phyloP scores from a whole-genome alignment of 2,329 filamentous ascomycete genomes.

The Rhynchosporium secalis region DNA sequence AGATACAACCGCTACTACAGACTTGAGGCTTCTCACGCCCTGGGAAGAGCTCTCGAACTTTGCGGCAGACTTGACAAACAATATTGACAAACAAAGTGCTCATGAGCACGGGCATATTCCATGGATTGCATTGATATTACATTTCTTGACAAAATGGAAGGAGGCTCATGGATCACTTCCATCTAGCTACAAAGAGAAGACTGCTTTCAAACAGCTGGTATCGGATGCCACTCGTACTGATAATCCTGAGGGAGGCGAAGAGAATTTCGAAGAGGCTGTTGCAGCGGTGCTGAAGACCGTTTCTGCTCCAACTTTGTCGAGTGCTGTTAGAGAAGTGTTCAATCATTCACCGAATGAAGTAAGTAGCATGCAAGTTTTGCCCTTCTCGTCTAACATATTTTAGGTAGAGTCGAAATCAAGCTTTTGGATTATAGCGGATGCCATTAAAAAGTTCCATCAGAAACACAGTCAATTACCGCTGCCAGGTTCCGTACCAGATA shows the following conservation, averaged over 20 bases:
- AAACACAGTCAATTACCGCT: conserved; percentile 75
- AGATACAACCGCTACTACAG: conserved; percentile 78
- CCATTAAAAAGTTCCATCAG: conserved; percentile 74
- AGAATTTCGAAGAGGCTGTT: conserved; percentile 94
- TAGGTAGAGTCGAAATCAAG: conserved; percentile 54
- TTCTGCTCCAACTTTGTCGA: conserved; percentile 64
- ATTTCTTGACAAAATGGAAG: conserved; percentile 83
- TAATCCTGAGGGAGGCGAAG: conserved; percentile 83
- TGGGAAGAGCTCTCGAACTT: conserved; percentile 81
- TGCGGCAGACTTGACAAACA: conserved; percentile 62
- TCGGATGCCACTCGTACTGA: conserved; percentile 65
- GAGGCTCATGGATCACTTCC: conserved; percentile 69
- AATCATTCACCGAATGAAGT: conserved; percentile 57
- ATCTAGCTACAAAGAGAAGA: conserved; percentile 80
- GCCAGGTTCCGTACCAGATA: conserved; percentile 86
- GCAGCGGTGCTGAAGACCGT: conserved; percentile 88
- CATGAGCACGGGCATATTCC: conserved; percentile 92
- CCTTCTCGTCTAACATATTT: neutral
- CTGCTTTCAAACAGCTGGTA: conserved; percentile 73
- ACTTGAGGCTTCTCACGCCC: conserved; percentile 79
- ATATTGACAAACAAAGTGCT: conserved; percentile 68
- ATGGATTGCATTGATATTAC: conserved; percentile 77
- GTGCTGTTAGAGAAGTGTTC: conserved; percentile 75
- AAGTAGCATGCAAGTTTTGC: conserved; percentile 40
- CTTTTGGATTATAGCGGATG: conserved; percentile 89